Conservation (phyloP, 768 basidiomycete species). For the Podaxis sp. region DNA sequence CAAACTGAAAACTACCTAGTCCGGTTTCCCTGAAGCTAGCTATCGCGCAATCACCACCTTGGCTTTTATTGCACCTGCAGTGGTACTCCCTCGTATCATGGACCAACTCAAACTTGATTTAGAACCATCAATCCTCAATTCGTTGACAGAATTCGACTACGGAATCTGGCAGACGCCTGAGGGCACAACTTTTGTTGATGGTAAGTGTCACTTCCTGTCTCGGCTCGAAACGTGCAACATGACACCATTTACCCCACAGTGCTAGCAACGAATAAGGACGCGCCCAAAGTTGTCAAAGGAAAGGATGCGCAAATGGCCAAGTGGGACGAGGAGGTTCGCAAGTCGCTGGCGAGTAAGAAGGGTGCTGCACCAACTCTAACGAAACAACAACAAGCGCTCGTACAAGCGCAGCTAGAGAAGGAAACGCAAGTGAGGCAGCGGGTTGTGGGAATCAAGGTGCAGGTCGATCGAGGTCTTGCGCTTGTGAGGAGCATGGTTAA, state of each 20-base stretch:
- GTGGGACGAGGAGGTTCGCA: conserved; percentile 95
- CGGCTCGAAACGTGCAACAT: neutral
- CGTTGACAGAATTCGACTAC: conserved; percentile 70
- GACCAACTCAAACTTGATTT: conserved; percentile 68
- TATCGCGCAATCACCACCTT: conserved; percentile 75
- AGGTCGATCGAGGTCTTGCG: conserved; percentile 65
- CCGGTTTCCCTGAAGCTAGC: conserved; percentile 63
- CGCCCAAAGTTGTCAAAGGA: conserved; percentile 60
- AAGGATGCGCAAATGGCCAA: conserved; percentile 88
- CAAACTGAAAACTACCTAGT: conserved; percentile 25
- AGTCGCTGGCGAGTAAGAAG: conserved; percentile 82
- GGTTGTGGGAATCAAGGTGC: conserved; percentile 53
- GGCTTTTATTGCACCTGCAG: conserved; percentile 73
- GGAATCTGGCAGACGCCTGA: conserved; percentile 86
- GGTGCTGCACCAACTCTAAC: conserved; percentile 55
- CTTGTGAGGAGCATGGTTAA: conserved; percentile 66
- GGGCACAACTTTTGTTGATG: conserved; percentile 80
- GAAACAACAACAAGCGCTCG: conserved; percentile 83
- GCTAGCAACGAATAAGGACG: conserved; percentile 58
- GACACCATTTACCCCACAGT: conserved; percentile 41
- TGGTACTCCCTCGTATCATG: conserved; percentile 68
- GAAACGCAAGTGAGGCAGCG: conserved; percentile 67
- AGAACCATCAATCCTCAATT: conserved; percentile 52
- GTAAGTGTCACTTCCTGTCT: conserved; percentile 36
- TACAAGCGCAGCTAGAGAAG: conserved; percentile 80